Base-by-base conservation (phyloP, 2,329 filamentous ascomycete species). In the Stenocarpella maydis region DNA sequence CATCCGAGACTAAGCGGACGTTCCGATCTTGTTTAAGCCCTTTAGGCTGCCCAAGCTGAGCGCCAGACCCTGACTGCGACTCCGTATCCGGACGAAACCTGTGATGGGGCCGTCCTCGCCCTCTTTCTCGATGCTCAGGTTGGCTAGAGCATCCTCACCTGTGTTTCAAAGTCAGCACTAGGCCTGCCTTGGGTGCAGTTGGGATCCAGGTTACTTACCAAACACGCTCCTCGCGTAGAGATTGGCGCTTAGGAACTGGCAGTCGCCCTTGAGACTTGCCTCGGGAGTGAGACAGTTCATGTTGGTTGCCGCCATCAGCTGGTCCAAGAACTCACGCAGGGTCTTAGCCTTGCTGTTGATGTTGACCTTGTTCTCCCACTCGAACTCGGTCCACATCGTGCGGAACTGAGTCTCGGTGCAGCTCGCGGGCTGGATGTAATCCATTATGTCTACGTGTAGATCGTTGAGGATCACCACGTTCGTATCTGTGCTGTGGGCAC, bases 321-420 rank as follows among this genome's bases (percentile, higher is more conserved):
- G 92, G 75, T 93, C 91, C 73, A 99, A 84, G 88, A 99, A 99
- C 24, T 97, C 94, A 61, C 95, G 90, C 71, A 99, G 86, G 34
- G 89, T 92, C 85, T 95, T 97, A 74, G 93, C 94, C 86, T 98
- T 98, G 73, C 93, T 97, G 83, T 98, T 98, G 84, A 99, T 98
- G 84, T 99, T 99, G 81, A 99, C 95, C 88, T 99, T 99, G 85
- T 99, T 99, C 86, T 99, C 96, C 96, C 96, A 99, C 80, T 99
- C 96, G 74, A 99, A 99, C 79, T 99, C 96, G 45, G 96, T 99
- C 96, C 96, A 99, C 96, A 99, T 99, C n/a, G 94, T 97, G 71
- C 96, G 90, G 90, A 99, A 99, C 77, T 98, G 94, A 14, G 95
- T 98, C 85, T 99, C 96, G 5, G 94, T 96, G 86, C 96, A 99